Base-by-base conservation (phyloP, 2,329 filamentous ascomycete species). In the Diaporthe destruens region DNA sequence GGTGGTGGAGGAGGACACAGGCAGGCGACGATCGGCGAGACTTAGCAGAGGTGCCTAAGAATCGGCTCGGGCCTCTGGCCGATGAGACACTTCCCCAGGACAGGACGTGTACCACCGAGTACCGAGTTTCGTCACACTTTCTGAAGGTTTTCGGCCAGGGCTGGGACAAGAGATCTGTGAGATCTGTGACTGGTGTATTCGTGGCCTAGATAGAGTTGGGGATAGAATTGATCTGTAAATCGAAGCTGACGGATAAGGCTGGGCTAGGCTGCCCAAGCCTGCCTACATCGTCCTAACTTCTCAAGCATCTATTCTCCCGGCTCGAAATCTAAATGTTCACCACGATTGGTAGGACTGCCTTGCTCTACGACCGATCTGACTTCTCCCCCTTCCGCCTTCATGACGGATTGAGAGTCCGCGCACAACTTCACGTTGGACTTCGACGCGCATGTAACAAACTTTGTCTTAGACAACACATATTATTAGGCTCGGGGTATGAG, bases 21-120 rank as follows among this genome's bases (percentile, higher is more conserved):
- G 75, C 0, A 72, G 71, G 34, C 74, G 80, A 12, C 78, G 81
- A 39, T 83, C 81, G 1, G 74, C 77, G 32, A 70, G 73, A 12
- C 63, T 81, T 39, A 77, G 75, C 67, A 79, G 76, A 36, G 74
- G 69, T 49, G 51, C 55, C 56, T 77, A 69, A 36, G 7, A 9
- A 18, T 65, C 47, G 61, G 47, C 14, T 25, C 5, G 14, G 20
- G 20, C 4, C 47, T 16, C 5, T 20, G n/a, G 61, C 20, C 18
- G 61, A 53, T 29, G 18, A 39, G 1, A 29, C 14, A 11, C 29
- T 47, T 16, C 14, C 18, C 42, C 11, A 20, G 25, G 42, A 12
- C 7, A 34, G 18, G n/a, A 53, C 12, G 29, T 36, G 12, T 25
- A 36, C 23, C 29, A 6, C 20, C 47, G 44, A 66, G 20, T 12